Percentiles rank a stretch among this genome's conserved stretches.
Conservation (phyloP, 2,329 filamentous ascomycete genomes). For the Acrodontium crateriforme region DNA sequence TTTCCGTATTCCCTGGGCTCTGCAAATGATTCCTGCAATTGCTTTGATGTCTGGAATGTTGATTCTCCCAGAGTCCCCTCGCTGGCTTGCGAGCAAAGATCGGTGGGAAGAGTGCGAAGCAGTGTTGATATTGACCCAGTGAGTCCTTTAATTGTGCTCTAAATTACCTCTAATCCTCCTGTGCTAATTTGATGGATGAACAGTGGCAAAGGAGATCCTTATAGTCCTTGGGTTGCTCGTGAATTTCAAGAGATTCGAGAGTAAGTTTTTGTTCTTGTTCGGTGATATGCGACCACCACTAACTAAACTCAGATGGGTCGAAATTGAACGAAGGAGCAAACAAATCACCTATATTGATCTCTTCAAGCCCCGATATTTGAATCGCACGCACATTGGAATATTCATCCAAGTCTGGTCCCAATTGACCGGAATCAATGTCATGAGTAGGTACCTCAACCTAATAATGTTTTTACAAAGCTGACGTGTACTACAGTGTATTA, state of each 20-base stretch:
- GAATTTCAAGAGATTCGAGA: conserved; percentile 63
- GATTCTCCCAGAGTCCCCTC: conserved; percentile 50
- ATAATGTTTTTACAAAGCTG: conserved; percentile 35
- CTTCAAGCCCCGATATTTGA: conserved; percentile 59
- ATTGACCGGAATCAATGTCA: conserved; percentile 62
- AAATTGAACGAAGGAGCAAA: conserved; percentile 56
- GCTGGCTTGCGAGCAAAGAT: conserved; percentile 52
- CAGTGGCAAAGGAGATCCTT: conserved; percentile 31
- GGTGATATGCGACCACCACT: too few species aligned
- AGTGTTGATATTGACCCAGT: conserved; percentile 51
- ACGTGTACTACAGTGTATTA: conserved; percentile 5
- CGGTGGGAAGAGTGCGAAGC: conserved; percentile 47
- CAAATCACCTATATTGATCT: conserved; percentile 60
- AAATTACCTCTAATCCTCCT: too few species aligned
- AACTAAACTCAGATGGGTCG: too few species aligned
- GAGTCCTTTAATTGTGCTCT: too few species aligned
- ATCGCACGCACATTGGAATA: conserved; percentile 56
- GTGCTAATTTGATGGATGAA: too few species aligned
- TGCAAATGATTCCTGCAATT: conserved; percentile 37
- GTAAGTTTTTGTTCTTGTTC: too few species aligned
- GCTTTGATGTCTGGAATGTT: conserved; percentile 37
- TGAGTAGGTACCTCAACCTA: conserved; percentile 64
- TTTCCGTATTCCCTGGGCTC: conserved; percentile 37
- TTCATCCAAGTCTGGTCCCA: conserved; percentile 67
- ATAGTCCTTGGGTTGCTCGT: conserved; percentile 42